Evolutionary conservation across 352 stramenopile genomes (phyloP).

Genomic region (Phytopythium ostracodes): DNA sequence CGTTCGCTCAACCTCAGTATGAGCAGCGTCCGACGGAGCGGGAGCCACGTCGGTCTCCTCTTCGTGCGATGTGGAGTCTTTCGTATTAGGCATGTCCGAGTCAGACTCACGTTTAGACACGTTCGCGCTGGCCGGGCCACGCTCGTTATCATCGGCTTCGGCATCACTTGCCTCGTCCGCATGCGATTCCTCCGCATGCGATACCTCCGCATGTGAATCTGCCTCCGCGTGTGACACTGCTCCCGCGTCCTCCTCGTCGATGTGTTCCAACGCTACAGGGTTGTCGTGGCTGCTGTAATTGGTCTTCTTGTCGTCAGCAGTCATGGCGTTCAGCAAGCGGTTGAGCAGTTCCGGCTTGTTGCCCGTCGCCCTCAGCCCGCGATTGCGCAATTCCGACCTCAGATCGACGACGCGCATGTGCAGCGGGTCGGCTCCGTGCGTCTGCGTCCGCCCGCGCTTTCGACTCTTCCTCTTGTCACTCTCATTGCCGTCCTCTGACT

Average conservation of each 20-base stretch:
- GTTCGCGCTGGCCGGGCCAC: background rate
- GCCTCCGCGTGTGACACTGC: too few species aligned
- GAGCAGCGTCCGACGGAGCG: background rate
- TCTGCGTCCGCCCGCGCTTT: conserved; percentile 30
- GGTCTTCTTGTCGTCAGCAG: conserved; percentile 31
- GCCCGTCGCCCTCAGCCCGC: conserved; percentile 44
- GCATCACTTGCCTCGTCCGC: background rate
- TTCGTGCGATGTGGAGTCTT: background rate
- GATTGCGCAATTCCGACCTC: conserved; percentile 50
- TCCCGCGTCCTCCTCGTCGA: conserved; percentile 11
- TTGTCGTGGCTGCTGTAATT: background rate
- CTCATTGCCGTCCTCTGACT: background rate
- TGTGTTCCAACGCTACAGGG: background rate
- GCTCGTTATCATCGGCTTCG: background rate
- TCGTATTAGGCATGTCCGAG: background rate
- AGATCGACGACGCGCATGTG: conserved; percentile 53
- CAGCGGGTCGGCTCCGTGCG: conserved; percentile 9
- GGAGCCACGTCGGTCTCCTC: background rate
- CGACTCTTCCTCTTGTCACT: conserved; percentile 23
- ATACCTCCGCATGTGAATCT: too few species aligned
- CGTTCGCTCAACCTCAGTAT: background rate
- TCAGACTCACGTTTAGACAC: background rate
- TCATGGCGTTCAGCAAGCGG: conserved; percentile 43
- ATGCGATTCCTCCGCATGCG: background rate
- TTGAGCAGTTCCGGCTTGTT: conserved; percentile 47